These are phyloP conservation scores for Penicillium italicum DNA, from an alignment of 2,329 filamentous ascomycete genomes.

Conservation along the genomic window DNA sequence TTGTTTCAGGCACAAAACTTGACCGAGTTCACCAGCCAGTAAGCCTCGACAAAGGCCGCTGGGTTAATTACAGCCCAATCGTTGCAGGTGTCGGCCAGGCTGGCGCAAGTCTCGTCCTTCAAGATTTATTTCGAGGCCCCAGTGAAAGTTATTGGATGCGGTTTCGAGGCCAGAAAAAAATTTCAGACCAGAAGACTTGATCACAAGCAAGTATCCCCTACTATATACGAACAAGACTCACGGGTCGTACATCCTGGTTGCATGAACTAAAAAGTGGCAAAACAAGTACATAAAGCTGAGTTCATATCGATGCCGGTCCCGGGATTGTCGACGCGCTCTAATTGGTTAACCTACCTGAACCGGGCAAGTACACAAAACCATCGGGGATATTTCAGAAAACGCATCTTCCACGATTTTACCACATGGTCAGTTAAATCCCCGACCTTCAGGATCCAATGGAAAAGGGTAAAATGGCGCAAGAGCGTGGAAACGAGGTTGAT, in stretches of 20 bases:
- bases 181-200: neutral
- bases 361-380: neutral
- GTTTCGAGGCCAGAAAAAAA: too few species aligned
- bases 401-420: neutral
- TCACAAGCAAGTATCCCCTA: neutral
- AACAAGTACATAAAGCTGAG: neutral
- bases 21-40: neutral
- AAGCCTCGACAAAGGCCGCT: neutral
- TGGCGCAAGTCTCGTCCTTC: neutral
- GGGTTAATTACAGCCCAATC: neutral
- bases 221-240: neutral
- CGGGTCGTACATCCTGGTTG: neutral
- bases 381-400: neutral
- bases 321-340: neutral
- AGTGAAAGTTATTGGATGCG: neutral
- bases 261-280: neutral
- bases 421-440: conserved; percentile 3
- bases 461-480: neutral
- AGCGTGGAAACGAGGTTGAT: neutral
- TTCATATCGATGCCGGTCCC: neutral
- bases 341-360: conserved; percentile 5
- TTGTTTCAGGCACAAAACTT: neutral
- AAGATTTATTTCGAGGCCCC: neutral
- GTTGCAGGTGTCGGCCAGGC: neutral
- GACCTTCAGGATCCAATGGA: neutral